Evolutionary conservation across 306 rosid species (phyloP).

Genomic region (Ziziphus jujuba): DNA sequence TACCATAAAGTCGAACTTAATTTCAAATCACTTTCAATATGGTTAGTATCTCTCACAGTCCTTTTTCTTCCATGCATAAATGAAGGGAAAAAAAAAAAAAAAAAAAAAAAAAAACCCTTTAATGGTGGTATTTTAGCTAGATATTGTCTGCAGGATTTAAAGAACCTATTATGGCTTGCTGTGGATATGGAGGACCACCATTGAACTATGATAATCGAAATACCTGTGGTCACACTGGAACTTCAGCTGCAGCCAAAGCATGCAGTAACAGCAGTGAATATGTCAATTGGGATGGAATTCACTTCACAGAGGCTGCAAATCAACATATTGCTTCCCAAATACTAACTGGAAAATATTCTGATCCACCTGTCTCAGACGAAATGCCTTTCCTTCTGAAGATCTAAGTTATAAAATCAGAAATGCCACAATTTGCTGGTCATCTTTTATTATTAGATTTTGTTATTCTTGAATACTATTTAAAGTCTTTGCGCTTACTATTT

Average conservation of each 20-base stretch:
- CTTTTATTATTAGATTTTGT: too few species aligned
- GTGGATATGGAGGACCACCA: slow-evolving; percentile 92
- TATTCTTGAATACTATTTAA: too few species aligned
- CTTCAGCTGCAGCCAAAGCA: slow-evolving; percentile 58
- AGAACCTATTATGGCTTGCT: slow-evolving; percentile 83
- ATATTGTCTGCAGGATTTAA: slow-evolving; percentile 65
- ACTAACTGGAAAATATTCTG: slow-evolving; percentile 77
- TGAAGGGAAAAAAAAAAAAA: too few species aligned
- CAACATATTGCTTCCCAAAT: slow-evolving; percentile 68
- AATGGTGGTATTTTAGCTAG: too few species aligned
- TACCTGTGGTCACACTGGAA: slow-evolving; percentile 85
- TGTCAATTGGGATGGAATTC: slow-evolving; percentile 89
- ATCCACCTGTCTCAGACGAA: slow-evolving; percentile 77
- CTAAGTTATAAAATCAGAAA: not conserved
- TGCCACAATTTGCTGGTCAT: too few species aligned
- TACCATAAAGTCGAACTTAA: slow-evolving; percentile 68
- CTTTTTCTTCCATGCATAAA: too few species aligned
- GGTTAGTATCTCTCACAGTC: slow-evolving; percentile 46
- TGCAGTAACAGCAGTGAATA: slow-evolving; percentile 62
- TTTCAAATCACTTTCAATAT: slow-evolving; percentile 56
- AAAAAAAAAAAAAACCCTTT: too few species aligned
- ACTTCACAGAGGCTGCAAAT: slow-evolving; percentile 92
- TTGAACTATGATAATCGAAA: slow-evolving; percentile 62
- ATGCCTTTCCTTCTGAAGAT: slow-evolving; percentile 79
- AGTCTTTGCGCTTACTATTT: too few species aligned